Conservation (phyloP, 495 filamentous ascomycete genomes). For the Daldinia caldariorum region DNA sequence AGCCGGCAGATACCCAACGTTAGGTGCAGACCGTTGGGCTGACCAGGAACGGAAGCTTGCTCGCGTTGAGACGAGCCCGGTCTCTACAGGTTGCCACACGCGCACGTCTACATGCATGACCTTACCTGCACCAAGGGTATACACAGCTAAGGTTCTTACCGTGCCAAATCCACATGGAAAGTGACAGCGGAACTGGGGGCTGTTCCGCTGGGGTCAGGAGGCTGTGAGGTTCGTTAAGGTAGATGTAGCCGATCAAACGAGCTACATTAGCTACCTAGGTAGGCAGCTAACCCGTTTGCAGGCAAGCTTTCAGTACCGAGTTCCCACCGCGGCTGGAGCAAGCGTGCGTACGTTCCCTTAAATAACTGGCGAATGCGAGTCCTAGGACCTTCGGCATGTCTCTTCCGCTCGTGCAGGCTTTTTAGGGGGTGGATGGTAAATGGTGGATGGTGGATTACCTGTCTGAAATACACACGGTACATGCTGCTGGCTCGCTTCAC, state of each 20-base stretch:
- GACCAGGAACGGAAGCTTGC: conserved; percentile 1
- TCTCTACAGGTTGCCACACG: conserved; percentile 20
- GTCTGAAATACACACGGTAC: not conserved
- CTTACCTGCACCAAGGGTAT: conserved; percentile 18
- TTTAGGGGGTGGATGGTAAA: not conserved
- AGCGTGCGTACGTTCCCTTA: conserved; percentile 1
- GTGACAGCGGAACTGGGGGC: not conserved
- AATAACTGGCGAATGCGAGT: conserved; percentile 4
- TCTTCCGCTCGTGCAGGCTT: not conserved
- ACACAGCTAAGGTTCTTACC: conserved; percentile 30
- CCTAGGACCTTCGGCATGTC: not conserved
- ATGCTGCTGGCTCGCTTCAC: not conserved
- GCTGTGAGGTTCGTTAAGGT: conserved; percentile 2
- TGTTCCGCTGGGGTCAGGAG: not conserved
- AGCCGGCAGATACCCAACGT: conserved; percentile 5
- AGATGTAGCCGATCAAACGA: not conserved
- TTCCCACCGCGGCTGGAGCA: not conserved
- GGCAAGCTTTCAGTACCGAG: not conserved
- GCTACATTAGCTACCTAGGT: too few species aligned
- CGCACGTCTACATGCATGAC: conserved; percentile 9
- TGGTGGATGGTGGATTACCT: not conserved
- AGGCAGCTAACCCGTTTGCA: not conserved
- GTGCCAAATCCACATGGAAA: conserved; percentile 3
- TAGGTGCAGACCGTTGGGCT: conserved; percentile 8
- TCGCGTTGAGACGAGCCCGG: not conserved